These are phyloP conservation scores for Wickerhamomyces silvicola DNA, from an alignment of 805 yeast genomes.

Conservation along the genomic window DNA sequence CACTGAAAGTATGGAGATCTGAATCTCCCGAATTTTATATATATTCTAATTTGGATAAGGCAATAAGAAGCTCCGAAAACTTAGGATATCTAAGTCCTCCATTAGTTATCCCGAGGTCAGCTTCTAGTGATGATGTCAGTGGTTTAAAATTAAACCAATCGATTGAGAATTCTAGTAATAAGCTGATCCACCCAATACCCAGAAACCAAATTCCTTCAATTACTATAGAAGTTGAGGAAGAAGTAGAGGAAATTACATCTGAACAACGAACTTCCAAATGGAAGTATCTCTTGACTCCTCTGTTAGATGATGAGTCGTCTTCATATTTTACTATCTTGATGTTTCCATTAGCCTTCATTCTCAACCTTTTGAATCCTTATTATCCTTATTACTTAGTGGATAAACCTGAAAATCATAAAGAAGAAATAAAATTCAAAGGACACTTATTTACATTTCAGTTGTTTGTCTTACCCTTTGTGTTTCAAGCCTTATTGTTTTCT, in stretches of 20 bases:
- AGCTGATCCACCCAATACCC: too few relatives aligned
- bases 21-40: slow-evolving; percentile 7
- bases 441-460: slow-evolving; percentile 25
- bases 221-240: too few relatives aligned
- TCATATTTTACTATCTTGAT: slow-evolving; percentile 1
- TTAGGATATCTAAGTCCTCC: slow-evolving; percentile 1
- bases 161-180: too few relatives aligned
- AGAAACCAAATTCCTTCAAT: too few relatives aligned
- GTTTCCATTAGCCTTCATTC: slow-evolving; percentile 4
- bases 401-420: background rate
- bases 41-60: background rate
- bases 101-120: too few relatives aligned
- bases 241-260: too few relatives aligned
- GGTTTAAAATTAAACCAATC: too few relatives aligned
- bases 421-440: slow-evolving; percentile 4
- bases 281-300: slow-evolving; percentile 1
- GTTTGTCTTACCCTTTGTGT: slow-evolving; percentile 14
- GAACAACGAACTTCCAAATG: too few relatives aligned
- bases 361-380: slow-evolving; percentile 12
- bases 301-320: slow-evolving; percentile 5
- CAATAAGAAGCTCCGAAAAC: background rate
- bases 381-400: slow-evolving; percentile 5
- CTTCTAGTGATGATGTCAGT: too few relatives aligned
- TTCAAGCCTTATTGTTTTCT: background rate
- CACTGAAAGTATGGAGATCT: slow-evolving; percentile 27